phyloP scores from a whole-genome alignment of 1,139 yeast species.

The Geotrichum phurueaensis region DNA sequence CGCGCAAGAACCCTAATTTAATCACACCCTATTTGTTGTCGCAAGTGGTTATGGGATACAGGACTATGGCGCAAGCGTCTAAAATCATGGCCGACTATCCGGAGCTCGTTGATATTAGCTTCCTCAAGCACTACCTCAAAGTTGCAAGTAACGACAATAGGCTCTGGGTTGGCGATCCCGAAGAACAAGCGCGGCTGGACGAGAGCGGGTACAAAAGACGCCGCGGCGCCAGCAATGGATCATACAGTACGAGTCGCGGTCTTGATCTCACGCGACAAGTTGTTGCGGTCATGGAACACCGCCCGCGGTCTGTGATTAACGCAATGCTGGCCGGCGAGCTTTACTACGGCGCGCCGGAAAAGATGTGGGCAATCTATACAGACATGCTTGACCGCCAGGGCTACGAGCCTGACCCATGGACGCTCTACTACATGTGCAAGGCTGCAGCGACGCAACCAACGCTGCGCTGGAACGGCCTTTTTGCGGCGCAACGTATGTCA shows the following conservation, averaged over 20 bases:
- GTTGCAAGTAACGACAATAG: not conserved
- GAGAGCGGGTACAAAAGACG: not conserved
- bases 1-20: not conserved
- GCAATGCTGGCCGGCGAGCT: conserved; percentile 21
- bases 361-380: conserved; percentile 30
- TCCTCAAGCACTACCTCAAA: conserved; percentile 3
- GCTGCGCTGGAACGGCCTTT: conserved; percentile 44
- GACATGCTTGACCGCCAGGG: conserved; percentile 19
- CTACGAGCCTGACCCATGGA: conserved; percentile 26
- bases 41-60: conserved; percentile 22
- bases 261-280: conserved; percentile 2
- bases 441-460: conserved; percentile 26
- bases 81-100: conserved; percentile 14
- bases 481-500: conserved; percentile 58
- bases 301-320: conserved; percentile 16
- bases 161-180: not conserved
- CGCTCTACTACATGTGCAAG: conserved; percentile 25
- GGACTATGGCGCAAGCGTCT: conserved; percentile 12
- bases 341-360: conserved; percentile 3
- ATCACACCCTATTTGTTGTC: conserved; percentile 21
- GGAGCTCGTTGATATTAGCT: not conserved
- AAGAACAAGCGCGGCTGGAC: not conserved
- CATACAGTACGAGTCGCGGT: not conserved
- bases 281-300: conserved; percentile 1
- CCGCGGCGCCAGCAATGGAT: not conserved